A percentile compares a stretch with the other conserved stretches of the same genome.
Conservation (phyloP, 78 protist genomes). For the Anaeramoeba flamelloides region DNA sequence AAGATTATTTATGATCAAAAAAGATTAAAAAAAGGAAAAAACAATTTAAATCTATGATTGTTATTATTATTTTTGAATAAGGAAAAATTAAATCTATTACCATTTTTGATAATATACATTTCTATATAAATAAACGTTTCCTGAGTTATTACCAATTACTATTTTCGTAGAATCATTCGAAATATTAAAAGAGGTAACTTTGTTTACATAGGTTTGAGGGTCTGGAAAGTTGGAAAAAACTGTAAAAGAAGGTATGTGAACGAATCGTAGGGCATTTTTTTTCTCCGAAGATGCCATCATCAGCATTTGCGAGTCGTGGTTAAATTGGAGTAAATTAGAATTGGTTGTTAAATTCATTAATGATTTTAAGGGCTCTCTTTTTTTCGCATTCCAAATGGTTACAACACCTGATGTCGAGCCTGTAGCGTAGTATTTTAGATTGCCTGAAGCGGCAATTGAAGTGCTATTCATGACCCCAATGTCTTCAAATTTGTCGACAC, state of each 20-base stretch:
- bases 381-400: slow-evolving; percentile 12
- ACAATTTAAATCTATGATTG: too few relatives aligned
- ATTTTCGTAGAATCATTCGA: slow-evolving; percentile 4
- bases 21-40: too few relatives aligned
- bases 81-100: too few relatives aligned
- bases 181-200: slow-evolving; percentile 12
- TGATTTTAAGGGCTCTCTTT: background rate
- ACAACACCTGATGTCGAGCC: slow-evolving; percentile 26
- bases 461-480: slow-evolving; percentile 9
- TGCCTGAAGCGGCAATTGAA: slow-evolving; percentile 8
- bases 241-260: slow-evolving; percentile 17
- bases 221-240: slow-evolving; percentile 43
- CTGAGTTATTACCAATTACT: slow-evolving; percentile 29
- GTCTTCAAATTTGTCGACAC: slow-evolving; percentile 20
- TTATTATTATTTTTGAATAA: too few relatives aligned
- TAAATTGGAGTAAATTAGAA: slow-evolving; percentile 1
- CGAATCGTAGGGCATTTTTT: slow-evolving; percentile 8
- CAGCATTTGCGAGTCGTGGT: slow-evolving; percentile 11
- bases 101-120: too few relatives aligned
- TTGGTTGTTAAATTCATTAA: slow-evolving; percentile 28
- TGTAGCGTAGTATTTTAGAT: background rate
- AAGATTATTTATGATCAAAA: too few relatives aligned
- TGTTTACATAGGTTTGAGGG: slow-evolving; percentile 12
- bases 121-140: slow-evolving; percentile 26
- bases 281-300: background rate